Percentiles rank a stretch among this genome's conserved stretches.
These are phyloP conservation scores for Mucor indicus DNA, from an alignment of 371 early-diverging fungal species.

Conservation along the genomic window DNA sequence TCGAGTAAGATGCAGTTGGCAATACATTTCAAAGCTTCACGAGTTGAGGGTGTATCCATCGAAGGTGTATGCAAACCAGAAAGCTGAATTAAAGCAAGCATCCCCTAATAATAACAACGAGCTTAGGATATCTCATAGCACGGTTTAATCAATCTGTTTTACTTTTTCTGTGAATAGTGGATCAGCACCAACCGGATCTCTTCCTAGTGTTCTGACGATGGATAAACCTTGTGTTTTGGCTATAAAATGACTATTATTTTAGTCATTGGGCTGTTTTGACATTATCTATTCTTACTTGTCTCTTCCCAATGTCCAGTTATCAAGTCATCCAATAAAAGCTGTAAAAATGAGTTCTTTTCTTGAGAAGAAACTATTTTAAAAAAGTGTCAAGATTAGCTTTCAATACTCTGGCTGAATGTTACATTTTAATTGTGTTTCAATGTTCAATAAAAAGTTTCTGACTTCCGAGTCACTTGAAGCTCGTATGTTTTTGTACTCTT, in stretches of 20 bases:
- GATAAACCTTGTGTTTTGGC: constrained; percentile 18
- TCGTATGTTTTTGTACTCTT: too few relatives aligned
- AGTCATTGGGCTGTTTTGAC: background rate
- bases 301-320: constrained; percentile 6
- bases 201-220: constrained; percentile 17
- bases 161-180: constrained; percentile 24
- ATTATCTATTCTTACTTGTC: background rate
- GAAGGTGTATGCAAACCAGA: constrained; percentile 19
- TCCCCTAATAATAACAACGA: constrained; percentile 32
- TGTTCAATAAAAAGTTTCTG: too few relatives aligned
- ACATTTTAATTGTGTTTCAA: too few relatives aligned
- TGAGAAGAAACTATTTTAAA: background rate
- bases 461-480: too few relatives aligned
- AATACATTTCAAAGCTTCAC: constrained; percentile 59
- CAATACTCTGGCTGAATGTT: too few relatives aligned
- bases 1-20: constrained; percentile 55
- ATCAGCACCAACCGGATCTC: constrained; percentile 20
- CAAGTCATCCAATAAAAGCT: constrained; percentile 14
- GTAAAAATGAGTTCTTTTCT: constrained; percentile 13
- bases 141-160: background rate
- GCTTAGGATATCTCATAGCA: background rate
- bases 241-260: background rate
- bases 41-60: constrained; percentile 24
- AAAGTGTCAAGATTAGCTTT: too few relatives aligned
- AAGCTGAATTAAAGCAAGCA: constrained; percentile 15